Conservation (phyloP, 2,329 filamentous ascomycete species). For the Neonectria magnoliae region DNA sequence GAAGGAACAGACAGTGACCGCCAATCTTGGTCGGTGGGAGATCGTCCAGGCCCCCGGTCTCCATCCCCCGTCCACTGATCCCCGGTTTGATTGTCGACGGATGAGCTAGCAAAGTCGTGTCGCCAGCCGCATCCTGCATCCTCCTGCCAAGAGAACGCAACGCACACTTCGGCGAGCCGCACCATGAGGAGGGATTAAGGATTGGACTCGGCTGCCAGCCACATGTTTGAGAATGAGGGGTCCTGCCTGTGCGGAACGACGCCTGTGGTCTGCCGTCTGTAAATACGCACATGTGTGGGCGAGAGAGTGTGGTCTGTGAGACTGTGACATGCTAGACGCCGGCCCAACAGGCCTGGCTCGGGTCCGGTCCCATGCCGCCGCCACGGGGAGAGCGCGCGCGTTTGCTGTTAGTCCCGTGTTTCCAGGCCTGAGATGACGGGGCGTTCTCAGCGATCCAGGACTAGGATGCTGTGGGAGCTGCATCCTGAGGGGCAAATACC, state of each 20-base stretch:
- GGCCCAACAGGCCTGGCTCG: conserved; percentile 8
- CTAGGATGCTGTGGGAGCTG: not conserved
- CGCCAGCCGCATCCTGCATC: not conserved
- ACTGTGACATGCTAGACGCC: conserved; percentile 14
- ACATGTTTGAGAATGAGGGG: conserved; percentile 19
- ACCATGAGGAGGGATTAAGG: conserved; percentile 11
- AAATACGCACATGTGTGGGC: not conserved
- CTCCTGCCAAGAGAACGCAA: conserved; percentile 1
- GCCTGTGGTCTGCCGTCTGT: not conserved
- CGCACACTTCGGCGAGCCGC: conserved; percentile 1
- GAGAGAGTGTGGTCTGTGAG: not conserved
- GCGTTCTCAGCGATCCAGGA: not conserved
- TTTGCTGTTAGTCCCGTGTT: not conserved
- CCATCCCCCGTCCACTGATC: not conserved
- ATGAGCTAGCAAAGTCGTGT: conserved; percentile 2
- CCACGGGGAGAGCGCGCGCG: not conserved
- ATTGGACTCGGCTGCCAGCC: conserved; percentile 19
- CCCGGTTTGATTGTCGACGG: conserved; percentile 5
- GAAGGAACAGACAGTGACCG: conserved; percentile 4
- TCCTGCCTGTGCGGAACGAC: conserved; percentile 5
- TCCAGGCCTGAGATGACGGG: not conserved
- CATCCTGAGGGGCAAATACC: conserved; percentile 1
- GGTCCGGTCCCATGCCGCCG: conserved; percentile 4
- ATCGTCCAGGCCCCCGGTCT: conserved; percentile 4
- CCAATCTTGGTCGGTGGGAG: conserved; percentile 1